phyloP scores from a whole-genome alignment of 768 basidiomycete genomes.

The Lyophyllum shimeji region DNA sequence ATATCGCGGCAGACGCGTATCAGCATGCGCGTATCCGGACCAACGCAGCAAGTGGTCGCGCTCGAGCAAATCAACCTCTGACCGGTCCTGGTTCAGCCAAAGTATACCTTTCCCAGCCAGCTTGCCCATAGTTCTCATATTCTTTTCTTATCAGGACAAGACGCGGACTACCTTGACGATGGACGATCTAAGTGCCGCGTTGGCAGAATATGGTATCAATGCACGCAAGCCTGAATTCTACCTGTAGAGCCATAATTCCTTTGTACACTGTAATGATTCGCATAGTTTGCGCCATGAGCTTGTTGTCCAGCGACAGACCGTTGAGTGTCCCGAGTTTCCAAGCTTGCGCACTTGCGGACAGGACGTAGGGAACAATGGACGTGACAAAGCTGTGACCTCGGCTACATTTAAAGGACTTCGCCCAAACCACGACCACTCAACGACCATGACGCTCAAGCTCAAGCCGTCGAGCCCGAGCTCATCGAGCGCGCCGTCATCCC shows the following conservation, averaged over 20 bases:
- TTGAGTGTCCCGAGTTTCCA: no score
- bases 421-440: conserved; percentile 19
- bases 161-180: conserved; percentile 93
- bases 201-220: conserved; percentile 95
- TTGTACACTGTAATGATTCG: not conserved
- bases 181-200: conserved; percentile 93
- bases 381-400: conserved; percentile 2
- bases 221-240: conserved; percentile 94
- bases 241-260: conserved; percentile 42
- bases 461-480: conserved; percentile 36
- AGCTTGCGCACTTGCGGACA: no score
- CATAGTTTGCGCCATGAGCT: no score
- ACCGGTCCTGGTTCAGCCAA: conserved; percentile 62
- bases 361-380: not conserved
- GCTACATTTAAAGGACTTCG: not conserved
- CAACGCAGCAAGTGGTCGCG: conserved; percentile 75
- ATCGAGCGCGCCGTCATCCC: conserved; percentile 32
- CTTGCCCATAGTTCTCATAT: not conserved
- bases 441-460: conserved; percentile 48
- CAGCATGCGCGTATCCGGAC: conserved; percentile 96
- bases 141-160: conserved; percentile 58
- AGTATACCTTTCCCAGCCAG: conserved; percentile 34
- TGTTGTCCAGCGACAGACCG: no score
- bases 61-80: conserved; percentile 57
- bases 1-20: conserved; percentile 95